Base-by-base conservation (phyloP, 805 yeast species). In the Myxozyma kluyveri region DNA sequence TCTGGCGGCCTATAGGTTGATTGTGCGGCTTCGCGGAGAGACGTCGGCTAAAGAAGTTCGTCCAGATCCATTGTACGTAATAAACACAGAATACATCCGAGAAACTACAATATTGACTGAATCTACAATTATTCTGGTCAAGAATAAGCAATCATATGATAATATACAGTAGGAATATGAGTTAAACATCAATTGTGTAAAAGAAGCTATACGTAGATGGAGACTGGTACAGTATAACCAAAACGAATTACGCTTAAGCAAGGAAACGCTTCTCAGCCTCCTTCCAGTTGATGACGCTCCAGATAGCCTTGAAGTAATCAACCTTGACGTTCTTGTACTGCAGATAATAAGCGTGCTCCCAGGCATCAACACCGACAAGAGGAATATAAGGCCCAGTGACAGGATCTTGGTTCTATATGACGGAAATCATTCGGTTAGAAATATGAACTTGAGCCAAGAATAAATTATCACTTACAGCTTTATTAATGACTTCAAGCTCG, bases 331-430 rank as follows among this genome's bases (percentile, higher is more conserved):
- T 88, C 75, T 86, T 84, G 77, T 88, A 88, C 72, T 88, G 96
- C 72, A 89, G 77, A 78, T 88, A 88, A 78, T 88, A 88, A 49
- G 96, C 96, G 67, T 88, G 96, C 73, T 88, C 96, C 96, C 96
- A 88, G 55, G 65, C 65, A 43, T 88, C 96, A 67, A 88, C 86
- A 49, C 96, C 96, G 50, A 89, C 78, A 64, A 89, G 72, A 41
- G 96, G 95, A 42, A 79, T 74, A 68, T 80, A 76, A 7, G 79
- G 68, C 44, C 87, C 86, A 44, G 82, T 74, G 37, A 86, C 88
- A 17, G 93, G 86, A 72, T 88, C 96, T 73, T 88, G 96, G 77
- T 88, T 88, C 48, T 52, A 22, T n/a, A 39, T 12, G 17, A 7
- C 17, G 10, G 19, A 6, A 7, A 5, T 18, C 21, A 19, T 7